These are phyloP conservation scores for Malania oleifera DNA, from an alignment of 164 flowering plant species.

Conservation along the genomic window DNA sequence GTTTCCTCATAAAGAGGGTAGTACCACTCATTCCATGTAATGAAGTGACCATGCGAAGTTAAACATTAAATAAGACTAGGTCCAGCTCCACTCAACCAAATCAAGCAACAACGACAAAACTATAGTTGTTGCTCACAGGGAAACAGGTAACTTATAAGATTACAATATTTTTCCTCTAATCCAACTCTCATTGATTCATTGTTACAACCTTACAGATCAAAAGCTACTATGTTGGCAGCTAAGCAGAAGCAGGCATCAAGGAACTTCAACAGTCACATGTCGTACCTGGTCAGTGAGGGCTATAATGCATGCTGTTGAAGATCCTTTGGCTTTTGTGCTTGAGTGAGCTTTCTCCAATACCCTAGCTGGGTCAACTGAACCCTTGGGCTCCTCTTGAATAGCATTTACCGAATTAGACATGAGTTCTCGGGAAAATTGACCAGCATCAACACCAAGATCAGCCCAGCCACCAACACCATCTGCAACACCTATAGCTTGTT, in stretches of 20 bases:
- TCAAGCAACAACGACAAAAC: not conserved
- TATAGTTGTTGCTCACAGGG: not conserved
- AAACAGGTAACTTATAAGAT: not conserved
- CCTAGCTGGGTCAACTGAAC: constrained; percentile 77
- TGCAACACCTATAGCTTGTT: constrained; percentile 93
- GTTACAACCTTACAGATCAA: not conserved
- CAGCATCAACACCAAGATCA: constrained; percentile 79
- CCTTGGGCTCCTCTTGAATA: constrained; percentile 75
- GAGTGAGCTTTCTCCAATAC: constrained; percentile 90
- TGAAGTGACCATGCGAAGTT: too few species aligned
- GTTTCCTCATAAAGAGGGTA: too few species aligned
- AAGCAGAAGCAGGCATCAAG: not conserved
- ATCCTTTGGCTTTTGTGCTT: constrained; percentile 76
- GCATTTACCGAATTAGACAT: constrained; percentile 85
- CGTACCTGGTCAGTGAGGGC: constrained; percentile 90
- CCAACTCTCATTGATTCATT: not conserved
- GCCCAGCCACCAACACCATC: constrained; percentile 99
- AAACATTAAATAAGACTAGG: too few species aligned
- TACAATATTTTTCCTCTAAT: not conserved
- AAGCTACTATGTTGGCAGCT: not conserved
- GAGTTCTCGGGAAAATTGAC: constrained; percentile 78
- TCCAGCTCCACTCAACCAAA: too few species aligned
- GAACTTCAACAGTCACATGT: not conserved
- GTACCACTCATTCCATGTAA: too few species aligned
- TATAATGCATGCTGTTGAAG: constrained; percentile 93